Evolutionary conservation across 169 alveolate species (phyloP).

Genomic region (Plasmodium gallinaceum): DNA sequence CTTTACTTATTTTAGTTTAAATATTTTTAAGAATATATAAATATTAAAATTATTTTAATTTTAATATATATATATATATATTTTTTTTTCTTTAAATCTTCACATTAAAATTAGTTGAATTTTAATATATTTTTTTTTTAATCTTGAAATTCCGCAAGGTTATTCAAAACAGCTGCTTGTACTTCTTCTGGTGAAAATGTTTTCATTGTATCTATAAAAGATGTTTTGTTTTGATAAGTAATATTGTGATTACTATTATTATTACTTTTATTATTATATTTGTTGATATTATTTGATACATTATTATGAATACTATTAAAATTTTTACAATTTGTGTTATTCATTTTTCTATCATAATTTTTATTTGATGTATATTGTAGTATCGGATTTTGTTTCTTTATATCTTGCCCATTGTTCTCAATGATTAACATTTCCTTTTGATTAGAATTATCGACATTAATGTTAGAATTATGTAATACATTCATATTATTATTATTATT

Average conservation of each 20-base stretch:
- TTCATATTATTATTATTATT: background rate
- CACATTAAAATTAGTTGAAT: background rate
- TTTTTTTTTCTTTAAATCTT: background rate
- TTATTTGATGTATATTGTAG: slow-evolving; percentile 4
- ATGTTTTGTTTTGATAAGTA: background rate
- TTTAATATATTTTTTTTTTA: background rate
- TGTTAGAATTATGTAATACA: background rate
- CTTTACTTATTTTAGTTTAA: no score
- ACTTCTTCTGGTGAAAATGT: background rate
- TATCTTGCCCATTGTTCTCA: background rate
- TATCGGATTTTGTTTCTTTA: slow-evolving; percentile 4
- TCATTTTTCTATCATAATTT: slow-evolving; percentile 22
- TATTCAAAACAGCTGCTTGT: slow-evolving; percentile 10
- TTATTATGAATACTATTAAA: slow-evolving; percentile 6
- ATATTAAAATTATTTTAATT: no score
- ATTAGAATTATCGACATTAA: background rate
- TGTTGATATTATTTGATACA: background rate
- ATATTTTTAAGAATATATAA: no score
- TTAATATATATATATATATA: background rate
- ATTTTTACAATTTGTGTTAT: slow-evolving; percentile 16
- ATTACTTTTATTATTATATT: background rate
- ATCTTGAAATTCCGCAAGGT: slow-evolving; percentile 3
- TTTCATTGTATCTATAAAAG: background rate
- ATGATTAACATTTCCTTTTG: background rate
- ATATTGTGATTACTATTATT: background rate